These are phyloP conservation scores for Leishmania gerbilli DNA, from an alignment of 208 protist species.

Conservation along the genomic window DNA sequence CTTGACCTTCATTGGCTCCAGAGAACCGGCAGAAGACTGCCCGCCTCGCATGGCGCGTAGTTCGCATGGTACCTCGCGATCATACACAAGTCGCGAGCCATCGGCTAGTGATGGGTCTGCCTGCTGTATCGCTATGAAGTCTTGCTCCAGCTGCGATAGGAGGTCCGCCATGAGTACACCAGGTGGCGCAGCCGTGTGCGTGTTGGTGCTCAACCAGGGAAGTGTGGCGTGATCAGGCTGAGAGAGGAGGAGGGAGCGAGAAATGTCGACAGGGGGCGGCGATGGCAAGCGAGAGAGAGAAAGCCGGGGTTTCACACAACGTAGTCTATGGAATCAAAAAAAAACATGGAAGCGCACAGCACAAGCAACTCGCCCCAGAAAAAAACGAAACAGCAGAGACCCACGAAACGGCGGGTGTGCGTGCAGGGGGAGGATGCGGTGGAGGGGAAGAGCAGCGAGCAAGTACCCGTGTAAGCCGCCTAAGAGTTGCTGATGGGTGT, in stretches of 20 bases:
- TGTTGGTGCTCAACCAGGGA: not conserved
- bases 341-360: not conserved
- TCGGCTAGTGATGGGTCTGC: conserved; percentile 91
- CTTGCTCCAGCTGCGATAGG: conserved; percentile 87
- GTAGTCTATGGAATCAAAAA: not conserved
- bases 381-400: not conserved
- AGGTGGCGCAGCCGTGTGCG: not conserved
- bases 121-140: conserved; percentile 92
- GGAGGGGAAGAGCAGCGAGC: not conserved
- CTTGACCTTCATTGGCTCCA: conserved; percentile 93
- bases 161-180: conserved; percentile 57
- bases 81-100: conserved; percentile 89
- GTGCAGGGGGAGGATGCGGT: not conserved
- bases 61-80: conserved; percentile 93
- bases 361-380: not conserved
- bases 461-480: not conserved
- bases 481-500: not conserved
- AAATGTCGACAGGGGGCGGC: not conserved
- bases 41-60: conserved; percentile 71
- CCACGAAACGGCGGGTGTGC: not conserved
- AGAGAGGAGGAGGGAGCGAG: not conserved
- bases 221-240: not conserved
- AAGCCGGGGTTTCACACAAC: not conserved
- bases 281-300: not conserved
- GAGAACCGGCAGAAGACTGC: conserved; percentile 75